These are phyloP conservation scores for Saccharomycopsis malanga DNA, from an alignment of 805 yeast genomes.

Conservation along the genomic window DNA sequence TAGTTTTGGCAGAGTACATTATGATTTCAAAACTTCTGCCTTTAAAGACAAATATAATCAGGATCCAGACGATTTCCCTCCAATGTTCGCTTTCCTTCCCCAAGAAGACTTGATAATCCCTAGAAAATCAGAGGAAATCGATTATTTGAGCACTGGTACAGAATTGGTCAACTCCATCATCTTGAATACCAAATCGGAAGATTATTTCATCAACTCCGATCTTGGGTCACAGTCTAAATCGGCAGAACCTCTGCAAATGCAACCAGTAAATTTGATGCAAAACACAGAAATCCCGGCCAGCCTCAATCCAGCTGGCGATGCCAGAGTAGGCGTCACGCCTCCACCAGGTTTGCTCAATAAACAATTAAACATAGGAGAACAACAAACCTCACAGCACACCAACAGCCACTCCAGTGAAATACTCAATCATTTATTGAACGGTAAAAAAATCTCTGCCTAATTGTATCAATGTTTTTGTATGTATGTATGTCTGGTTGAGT, in stretches of 20 bases:
- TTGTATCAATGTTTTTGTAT: too few relatives aligned
- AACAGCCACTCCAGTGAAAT: conserved; percentile 67
- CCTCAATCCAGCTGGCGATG: conserved; percentile 22
- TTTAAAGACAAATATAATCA: conserved; percentile 26
- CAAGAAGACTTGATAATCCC: conserved; percentile 25
- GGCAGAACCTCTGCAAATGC: conserved; percentile 25
- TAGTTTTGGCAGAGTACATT: conserved; percentile 30
- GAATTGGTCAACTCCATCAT: conserved; percentile 34
- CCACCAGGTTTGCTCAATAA: conserved; percentile 21
- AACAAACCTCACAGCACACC: conserved; percentile 19
- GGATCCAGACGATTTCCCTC: conserved; percentile 29
- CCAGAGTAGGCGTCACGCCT: conserved; percentile 18
- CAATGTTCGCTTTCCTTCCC: conserved; percentile 43
- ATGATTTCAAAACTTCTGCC: conserved; percentile 32
- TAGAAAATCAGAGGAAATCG: conserved; percentile 2
- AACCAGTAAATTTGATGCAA: conserved; percentile 25
- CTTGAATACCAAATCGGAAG: conserved; percentile 28
- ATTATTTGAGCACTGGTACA: conserved; percentile 20
- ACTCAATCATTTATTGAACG: conserved; percentile 77
- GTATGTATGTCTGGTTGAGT: too few relatives aligned
- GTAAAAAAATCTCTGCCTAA: conserved; percentile 39
- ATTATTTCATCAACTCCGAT: conserved; percentile 24
- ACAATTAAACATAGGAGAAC: conserved; percentile 1
- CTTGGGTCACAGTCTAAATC: conserved; percentile 29
- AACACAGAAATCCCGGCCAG: conserved; percentile 31